Conservation (phyloP, 192 early-diverging fungal species). For the Radiomyces spectabilis region DNA sequence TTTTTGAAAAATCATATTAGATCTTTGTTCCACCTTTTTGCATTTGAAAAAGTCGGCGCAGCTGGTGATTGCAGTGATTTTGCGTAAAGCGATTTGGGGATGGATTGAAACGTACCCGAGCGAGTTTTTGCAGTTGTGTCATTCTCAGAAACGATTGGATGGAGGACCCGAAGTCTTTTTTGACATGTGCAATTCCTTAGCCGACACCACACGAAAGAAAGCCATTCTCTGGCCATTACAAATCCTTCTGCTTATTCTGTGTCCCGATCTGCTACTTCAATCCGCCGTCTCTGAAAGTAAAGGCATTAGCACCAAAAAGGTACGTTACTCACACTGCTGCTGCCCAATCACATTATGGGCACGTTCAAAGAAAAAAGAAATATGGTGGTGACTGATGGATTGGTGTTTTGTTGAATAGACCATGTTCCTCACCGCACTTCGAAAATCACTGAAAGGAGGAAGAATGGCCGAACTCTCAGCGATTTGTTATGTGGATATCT, state of each 20-base stretch:
- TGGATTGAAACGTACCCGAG: constrained; percentile 84
- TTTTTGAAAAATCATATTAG: no score
- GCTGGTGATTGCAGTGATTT: constrained; percentile 61
- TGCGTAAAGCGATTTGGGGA: constrained; percentile 84
- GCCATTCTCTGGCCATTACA: constrained; percentile 82
- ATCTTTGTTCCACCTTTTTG: constrained; percentile 40
- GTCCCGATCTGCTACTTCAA: constrained; percentile 70
- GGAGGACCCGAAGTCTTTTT: constrained; percentile 72
- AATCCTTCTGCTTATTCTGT: constrained; percentile 76
- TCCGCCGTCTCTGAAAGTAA: constrained; percentile 32
- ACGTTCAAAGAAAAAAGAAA: no score
- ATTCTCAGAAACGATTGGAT: constrained; percentile 47
- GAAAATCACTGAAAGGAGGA: constrained; percentile 42
- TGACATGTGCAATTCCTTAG: constrained; percentile 56
- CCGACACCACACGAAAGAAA: constrained; percentile 54
- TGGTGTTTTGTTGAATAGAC: constrained; percentile 28
- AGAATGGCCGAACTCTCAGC: constrained; percentile 59
- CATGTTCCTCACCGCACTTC: constrained; percentile 43
- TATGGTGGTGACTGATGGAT: no score
- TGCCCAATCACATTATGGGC: no score
- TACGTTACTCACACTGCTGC: no score
- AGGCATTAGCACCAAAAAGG: constrained; percentile 23
- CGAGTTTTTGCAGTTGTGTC: constrained; percentile 77
- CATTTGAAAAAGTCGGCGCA: constrained; percentile 65
- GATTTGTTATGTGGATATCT: constrained; percentile 70